Conservation (phyloP, 2,329 filamentous ascomycete species). For the Hymenoscyphus albidus region DNA sequence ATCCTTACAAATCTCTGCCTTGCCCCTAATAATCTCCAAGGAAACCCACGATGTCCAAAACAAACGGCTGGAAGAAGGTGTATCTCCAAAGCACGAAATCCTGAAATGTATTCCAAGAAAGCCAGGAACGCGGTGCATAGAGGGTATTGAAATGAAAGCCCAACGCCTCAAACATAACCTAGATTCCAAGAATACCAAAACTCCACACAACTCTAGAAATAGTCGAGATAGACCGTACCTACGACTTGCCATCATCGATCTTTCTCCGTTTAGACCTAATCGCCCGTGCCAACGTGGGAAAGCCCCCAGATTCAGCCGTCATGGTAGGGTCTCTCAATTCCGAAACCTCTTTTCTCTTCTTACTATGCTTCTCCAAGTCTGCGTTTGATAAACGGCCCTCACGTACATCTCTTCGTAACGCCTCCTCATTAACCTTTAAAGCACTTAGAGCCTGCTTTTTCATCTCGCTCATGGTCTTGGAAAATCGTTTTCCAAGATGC, state of each 20-base stretch:
- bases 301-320: not conserved
- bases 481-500: not conserved
- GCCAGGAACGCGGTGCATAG: not conserved
- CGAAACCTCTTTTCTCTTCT: not conserved
- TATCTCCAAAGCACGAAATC: too few relatives aligned
- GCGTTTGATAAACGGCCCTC: too few relatives aligned
- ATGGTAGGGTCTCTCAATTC: too few relatives aligned
- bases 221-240: not conserved
- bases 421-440: not conserved
- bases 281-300: not conserved
- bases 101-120: not conserved
- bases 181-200: not conserved
- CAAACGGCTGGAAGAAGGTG: too few relatives aligned
- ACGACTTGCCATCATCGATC: not conserved
- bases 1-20: too few relatives aligned
- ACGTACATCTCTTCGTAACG: not conserved
- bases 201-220: not conserved
- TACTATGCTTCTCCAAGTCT: not conserved
- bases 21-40: too few relatives aligned
- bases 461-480: not conserved
- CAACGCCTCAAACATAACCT: not conserved
- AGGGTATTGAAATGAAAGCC: not conserved
- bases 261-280: not conserved
- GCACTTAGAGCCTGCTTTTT: not conserved
- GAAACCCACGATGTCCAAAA: too few relatives aligned